These are phyloP conservation scores for Botryotinia convoluta DNA, from an alignment of 2,329 filamentous ascomycete genomes.

Conservation along the genomic window DNA sequence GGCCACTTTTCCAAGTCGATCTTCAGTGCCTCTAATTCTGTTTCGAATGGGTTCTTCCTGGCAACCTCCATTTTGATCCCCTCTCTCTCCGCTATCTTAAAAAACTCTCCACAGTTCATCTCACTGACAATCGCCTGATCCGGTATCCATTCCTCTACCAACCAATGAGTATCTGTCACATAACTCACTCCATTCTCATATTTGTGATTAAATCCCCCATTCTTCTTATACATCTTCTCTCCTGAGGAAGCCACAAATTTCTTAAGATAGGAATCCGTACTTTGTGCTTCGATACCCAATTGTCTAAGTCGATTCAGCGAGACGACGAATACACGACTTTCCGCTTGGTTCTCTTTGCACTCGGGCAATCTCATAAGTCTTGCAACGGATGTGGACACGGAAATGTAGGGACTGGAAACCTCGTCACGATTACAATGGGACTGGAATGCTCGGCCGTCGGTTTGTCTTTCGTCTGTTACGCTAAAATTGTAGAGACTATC, in stretches of 20 bases:
- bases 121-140: not conserved
- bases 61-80: not conserved
- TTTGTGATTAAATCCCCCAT: not conserved
- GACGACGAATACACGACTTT: not conserved
- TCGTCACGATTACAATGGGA: not conserved
- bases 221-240: not conserved
- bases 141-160: not conserved
- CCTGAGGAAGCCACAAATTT: not conserved
- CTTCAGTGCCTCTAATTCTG: not conserved
- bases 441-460: not conserved
- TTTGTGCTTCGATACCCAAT: not conserved
- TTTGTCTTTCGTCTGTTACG: not conserved
- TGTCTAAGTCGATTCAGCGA: not conserved
- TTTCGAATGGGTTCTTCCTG: accelerated
- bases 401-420: not conserved
- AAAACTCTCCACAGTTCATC: not conserved
- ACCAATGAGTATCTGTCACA: conserved; percentile 12
- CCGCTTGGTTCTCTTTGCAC: not conserved
- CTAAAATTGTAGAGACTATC: not conserved
- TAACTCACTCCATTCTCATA: not conserved
- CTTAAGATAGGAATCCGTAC: not conserved
- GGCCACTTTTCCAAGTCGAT: not conserved
- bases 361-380: not conserved
- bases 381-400: not conserved
- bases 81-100: not conserved